Evolutionary conservation across 2,329 filamentous ascomycete genomes (phyloP).

Genomic region (Chaetomiaceae sp.): DNA sequence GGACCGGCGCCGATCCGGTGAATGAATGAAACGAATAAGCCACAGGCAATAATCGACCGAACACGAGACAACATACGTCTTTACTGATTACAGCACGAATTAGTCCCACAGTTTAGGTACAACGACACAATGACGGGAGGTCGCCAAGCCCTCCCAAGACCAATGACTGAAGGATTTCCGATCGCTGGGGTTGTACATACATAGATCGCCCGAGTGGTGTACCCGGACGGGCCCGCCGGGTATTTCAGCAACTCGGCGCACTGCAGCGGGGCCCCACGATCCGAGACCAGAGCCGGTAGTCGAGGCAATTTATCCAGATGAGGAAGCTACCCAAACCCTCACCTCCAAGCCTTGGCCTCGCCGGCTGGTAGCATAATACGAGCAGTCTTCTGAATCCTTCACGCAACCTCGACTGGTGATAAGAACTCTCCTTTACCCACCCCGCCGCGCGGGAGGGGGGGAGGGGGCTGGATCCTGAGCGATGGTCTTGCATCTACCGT

Average conservation of each 20-base stretch:
- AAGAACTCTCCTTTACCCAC: not conserved
- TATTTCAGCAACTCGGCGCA: not conserved
- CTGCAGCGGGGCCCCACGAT: slow-evolving; percentile 1
- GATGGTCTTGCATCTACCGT: not conserved
- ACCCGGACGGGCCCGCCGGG: not conserved
- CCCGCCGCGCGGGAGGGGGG: too few species aligned
- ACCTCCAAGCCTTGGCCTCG: not conserved
- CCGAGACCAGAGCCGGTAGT: slow-evolving; percentile 5
- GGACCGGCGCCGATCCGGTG: too few species aligned
- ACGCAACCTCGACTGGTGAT: not conserved
- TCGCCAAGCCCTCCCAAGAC: too few species aligned
- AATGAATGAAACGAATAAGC: too few species aligned
- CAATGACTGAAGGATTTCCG: not conserved
- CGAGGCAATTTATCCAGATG: not conserved
- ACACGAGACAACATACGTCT: too few species aligned
- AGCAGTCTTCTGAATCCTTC: not conserved
- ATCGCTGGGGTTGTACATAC: too few species aligned
- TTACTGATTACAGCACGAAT: too few species aligned
- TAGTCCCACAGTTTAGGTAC: too few species aligned
- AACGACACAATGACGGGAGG: not conserved
- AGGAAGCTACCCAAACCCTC: not conserved
- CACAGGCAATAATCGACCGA: too few species aligned
- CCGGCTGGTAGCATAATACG: not conserved
- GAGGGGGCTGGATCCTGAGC: not conserved
- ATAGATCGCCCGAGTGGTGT: not conserved